Evolutionary conservation across 768 basidiomycete genomes (phyloP), one percentile per base, ranked within the genome.

Genomic region (Thelephora ganbajun): DNA sequence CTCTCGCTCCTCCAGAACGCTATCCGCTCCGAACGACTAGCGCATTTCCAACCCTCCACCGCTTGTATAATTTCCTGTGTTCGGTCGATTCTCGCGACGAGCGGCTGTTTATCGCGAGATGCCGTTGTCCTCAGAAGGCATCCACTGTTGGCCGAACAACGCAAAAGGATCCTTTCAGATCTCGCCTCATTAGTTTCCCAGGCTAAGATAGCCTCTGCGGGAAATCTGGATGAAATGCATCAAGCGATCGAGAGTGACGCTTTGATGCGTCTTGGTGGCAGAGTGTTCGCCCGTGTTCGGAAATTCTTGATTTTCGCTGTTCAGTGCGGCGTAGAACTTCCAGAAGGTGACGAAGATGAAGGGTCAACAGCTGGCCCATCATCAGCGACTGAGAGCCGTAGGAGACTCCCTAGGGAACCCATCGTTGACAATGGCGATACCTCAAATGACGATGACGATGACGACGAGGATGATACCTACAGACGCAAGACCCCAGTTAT

Each of bases 31-130:
- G 80, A 80, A 55, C 79, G 87, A 42, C 65, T 77, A 22, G 66
- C 80, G 2, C 94, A 98, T 63, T 93, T 90, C 56, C 89, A 92
- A 57, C 92, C 94, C 5, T 84, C 91, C 2, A 89, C 93, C 0
- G 93, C 92, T 12, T 92, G 82, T 63, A 84, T 98, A 50, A 92
- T 99, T 54, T 91, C 90, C 11, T 89, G 87, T 47, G 90, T 98
- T 43, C 83, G 93, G 30, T 77, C 82, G 23, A 83, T 94, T 14
- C 73, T 99, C 39, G 77, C 80, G 23, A 76, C 83, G 11, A 80
- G 89, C 13, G 85, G 85, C 49, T 93, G 89, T 48, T 71, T 96
- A 19, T 77, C 80, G 35, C 81, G 88, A 41, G 89, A 94, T 53
- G 83, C 89, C 1, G 71, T 73, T 0, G 64, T 85, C 18, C 72